Conservation (phyloP, 106 monocot species). For the Amphibolis antarctica region DNA sequence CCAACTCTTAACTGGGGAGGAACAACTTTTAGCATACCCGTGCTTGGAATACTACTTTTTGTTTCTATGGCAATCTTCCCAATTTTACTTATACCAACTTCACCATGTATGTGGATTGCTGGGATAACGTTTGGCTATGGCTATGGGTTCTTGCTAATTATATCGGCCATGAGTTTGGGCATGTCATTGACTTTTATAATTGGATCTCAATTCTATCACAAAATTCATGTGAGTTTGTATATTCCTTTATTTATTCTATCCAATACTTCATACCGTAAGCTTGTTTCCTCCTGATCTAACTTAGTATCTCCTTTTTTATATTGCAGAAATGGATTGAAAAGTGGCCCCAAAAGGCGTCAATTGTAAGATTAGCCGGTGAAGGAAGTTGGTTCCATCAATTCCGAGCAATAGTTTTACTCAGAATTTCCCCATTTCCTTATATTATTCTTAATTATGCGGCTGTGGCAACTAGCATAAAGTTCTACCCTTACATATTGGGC, state of each 20-base stretch:
- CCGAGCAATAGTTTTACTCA: conserved; percentile 55
- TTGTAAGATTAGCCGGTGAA: conserved; percentile 74
- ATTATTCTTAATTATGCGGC: conserved; percentile 73
- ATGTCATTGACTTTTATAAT: conserved; percentile 83
- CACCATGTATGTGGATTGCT: conserved; percentile 79
- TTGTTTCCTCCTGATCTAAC: not conserved
- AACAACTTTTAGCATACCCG: conserved; percentile 48
- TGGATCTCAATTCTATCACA: conserved; percentile 56
- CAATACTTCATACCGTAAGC: not conserved
- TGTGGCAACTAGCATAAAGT: conserved; percentile 72
- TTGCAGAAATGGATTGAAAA: conserved; percentile 60
- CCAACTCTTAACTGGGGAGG: conserved; percentile 69
- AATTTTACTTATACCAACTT: conserved; percentile 52
- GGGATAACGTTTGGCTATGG: conserved; percentile 91
- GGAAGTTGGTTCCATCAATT: conserved; percentile 92
- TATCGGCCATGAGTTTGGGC: conserved; percentile 49
- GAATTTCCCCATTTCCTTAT: conserved; percentile 83
- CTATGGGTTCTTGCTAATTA: conserved; percentile 72
- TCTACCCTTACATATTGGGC: conserved; percentile 56
- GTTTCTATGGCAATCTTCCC: conserved; percentile 61
- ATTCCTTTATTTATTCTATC: not conserved
- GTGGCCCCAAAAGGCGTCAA: conserved; percentile 67
- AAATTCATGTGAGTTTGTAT: conserved; percentile 43
- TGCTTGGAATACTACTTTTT: conserved; percentile 60
- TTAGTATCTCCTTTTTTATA: too few relatives aligned